A percentile compares a stretch with the other conserved stretches of the same genome.
Evolutionary conservation across 768 basidiomycete species (phyloP).

Genomic region (Mycena polygramma): DNA sequence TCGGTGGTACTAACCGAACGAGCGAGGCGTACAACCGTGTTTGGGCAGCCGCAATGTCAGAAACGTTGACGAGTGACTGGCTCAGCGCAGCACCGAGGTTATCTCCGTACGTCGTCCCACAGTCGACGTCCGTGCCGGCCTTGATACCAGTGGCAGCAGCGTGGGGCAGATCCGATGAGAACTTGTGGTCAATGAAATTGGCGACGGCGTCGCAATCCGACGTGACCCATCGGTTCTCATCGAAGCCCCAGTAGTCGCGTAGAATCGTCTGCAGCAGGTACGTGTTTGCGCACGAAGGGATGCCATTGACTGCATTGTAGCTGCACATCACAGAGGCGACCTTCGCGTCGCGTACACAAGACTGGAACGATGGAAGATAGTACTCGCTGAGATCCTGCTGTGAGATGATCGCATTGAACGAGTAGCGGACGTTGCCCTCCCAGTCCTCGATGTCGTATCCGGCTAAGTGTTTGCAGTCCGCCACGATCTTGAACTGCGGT

Average conservation of each 20-base stretch:
- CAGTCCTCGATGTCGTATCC: constrained; percentile 72
- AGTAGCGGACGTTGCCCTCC: constrained; percentile 61
- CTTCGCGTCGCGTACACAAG: constrained; percentile 71
- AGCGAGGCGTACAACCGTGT: constrained; percentile 66
- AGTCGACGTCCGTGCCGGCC: constrained; percentile 69
- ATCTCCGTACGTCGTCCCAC: constrained; percentile 60
- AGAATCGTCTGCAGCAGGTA: constrained; percentile 66
- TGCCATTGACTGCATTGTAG: constrained; percentile 72
- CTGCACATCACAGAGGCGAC: constrained; percentile 74
- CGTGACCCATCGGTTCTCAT: constrained; percentile 66
- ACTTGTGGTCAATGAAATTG: constrained; percentile 65
- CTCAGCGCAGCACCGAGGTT: constrained; percentile 63
- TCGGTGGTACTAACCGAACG: constrained; percentile 54
- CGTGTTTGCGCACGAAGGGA: constrained; percentile 67
- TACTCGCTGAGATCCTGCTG: constrained; percentile 69
- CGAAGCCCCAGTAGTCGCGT: constrained; percentile 65
- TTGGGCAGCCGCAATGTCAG: constrained; percentile 58
- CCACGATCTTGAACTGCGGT: constrained; percentile 63
- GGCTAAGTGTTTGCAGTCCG: constrained; percentile 73
- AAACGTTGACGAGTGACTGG: constrained; percentile 59
- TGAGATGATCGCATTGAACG: constrained; percentile 68
- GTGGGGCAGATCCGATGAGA: constrained; percentile 56
- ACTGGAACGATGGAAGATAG: constrained; percentile 69
- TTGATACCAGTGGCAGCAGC: constrained; percentile 65
- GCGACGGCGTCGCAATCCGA: constrained; percentile 69